Evolutionary conservation across 805 yeast species (phyloP), one percentile per base, ranked within the genome.

Genomic region (Wickerhamiella hasegawae): DNA sequence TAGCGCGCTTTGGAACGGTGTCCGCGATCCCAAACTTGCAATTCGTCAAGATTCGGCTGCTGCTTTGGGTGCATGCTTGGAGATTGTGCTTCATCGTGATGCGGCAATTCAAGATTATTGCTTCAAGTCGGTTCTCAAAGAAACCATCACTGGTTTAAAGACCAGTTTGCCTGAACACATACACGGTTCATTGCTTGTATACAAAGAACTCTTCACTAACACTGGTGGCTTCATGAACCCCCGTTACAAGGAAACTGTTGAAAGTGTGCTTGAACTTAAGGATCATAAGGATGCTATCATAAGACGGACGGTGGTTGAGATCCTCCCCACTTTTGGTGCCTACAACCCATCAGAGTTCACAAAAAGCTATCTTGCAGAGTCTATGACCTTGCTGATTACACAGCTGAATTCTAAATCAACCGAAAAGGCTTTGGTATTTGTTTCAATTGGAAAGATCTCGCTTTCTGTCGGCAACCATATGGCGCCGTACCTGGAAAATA

Each of bases 151-250:
- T 31, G 76, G 80, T 0, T 61, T 79, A 45, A 68, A 63, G 31
- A 40, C 62, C 31, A 34, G 34, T 1, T 54, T 71, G 0, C 59
- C 70, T 15, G 96, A 84, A 41, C 63, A 76, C 2, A 68, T 82
- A n/a, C 97, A 87, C 54, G 96, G 94, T 0, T 71, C 93, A 0
- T 59, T 87, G 17, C 59, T 87, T 27, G 90, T 81, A 1, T 84
- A 74, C 52, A 65, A 90, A 22, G 95, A 83, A 52, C 61, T 87
- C 14, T 66, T 85, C 11, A 60, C 67, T 35, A 68, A 74, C 42
- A 78, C 79, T 14, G 90, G 90, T 18, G 66, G 75, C 40, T 75
- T 78, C 45, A 63, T 87, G 52, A 69, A 69, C 34, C 69, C 76
- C 6, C 76, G 72, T 51, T 77, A 79, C 46, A 81, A 77, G 40